These are phyloP conservation scores for Backusella psychrophila DNA, from an alignment of 192 early-diverging fungal species.

Conservation along the genomic window DNA sequence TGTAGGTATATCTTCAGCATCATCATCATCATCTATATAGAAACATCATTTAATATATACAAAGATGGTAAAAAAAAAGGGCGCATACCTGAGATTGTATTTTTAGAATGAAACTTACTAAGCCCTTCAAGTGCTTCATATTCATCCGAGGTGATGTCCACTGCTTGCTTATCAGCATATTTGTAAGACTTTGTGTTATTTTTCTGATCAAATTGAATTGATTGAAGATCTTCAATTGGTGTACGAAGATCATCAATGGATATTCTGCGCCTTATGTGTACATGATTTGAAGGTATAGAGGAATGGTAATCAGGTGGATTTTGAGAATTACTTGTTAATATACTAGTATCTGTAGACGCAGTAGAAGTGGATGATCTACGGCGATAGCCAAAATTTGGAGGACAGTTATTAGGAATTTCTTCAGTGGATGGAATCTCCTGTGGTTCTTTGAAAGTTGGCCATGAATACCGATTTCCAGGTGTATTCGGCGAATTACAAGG, in stretches of 20 bases:
- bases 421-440: neutral
- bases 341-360: neutral
- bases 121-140: slow-evolving; percentile 13
- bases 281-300: neutral
- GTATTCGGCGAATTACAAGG: neutral
- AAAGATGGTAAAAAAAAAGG: neutral
- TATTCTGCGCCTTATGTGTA: slow-evolving; percentile 3
- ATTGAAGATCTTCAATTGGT: slow-evolving; percentile 5
- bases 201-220: slow-evolving; percentile 1
- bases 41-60: neutral
- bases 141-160: neutral
- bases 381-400: neutral
- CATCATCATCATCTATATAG: neutral
- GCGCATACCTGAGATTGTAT: neutral
- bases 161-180: neutral
- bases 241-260: slow-evolving; percentile 9
- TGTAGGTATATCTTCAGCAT: neutral
- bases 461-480: neutral
- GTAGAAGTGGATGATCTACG: slow-evolving; percentile 10
- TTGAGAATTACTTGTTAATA: neutral
- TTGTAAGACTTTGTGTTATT: neutral
- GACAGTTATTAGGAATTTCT: neutral
- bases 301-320: neutral
- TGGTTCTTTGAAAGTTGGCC: neutral
- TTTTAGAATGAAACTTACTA: neutral